Evolutionary conservation across 371 early-diverging fungal genomes (phyloP).

Genomic region (Mortierella sp.): DNA sequence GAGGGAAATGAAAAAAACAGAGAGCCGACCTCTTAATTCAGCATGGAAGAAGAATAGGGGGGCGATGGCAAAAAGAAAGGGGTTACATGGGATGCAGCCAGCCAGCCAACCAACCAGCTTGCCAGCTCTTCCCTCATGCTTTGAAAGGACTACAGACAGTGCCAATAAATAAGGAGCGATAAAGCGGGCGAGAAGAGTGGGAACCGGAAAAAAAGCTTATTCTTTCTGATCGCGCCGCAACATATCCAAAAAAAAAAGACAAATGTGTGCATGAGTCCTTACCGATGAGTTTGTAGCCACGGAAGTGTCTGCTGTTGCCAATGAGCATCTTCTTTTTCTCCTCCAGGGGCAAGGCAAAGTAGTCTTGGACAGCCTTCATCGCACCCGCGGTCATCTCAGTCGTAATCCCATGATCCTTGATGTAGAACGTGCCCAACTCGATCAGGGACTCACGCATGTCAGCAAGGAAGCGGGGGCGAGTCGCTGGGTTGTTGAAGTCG

Average conservation of each 20-base stretch:
- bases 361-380: conserved; percentile 58
- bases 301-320: conserved; percentile 70
- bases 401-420: conserved; percentile 66
- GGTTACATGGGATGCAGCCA: not conserved
- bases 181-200: not conserved
- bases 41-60: not conserved
- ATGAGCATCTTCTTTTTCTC: conserved; percentile 71
- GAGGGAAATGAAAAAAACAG: not conserved
- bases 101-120: too few species aligned
- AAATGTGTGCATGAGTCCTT: conserved; percentile 13
- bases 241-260: not conserved
- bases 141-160: too few species aligned
- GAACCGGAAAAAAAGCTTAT: not conserved
- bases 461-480: conserved; percentile 59
- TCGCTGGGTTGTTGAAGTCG: conserved; percentile 35
- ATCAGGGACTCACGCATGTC: conserved; percentile 67
- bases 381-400: conserved; percentile 59
- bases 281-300: conserved; percentile 71
- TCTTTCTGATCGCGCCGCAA: not conserved
- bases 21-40: not conserved
- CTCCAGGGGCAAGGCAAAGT: conserved; percentile 69
- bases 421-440: conserved; percentile 74
- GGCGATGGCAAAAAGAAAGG: not conserved
- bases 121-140: too few species aligned
- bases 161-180: not conserved